Base-by-base conservation (phyloP, 164 flowering plant genomes). In the Piper betle region DNA sequence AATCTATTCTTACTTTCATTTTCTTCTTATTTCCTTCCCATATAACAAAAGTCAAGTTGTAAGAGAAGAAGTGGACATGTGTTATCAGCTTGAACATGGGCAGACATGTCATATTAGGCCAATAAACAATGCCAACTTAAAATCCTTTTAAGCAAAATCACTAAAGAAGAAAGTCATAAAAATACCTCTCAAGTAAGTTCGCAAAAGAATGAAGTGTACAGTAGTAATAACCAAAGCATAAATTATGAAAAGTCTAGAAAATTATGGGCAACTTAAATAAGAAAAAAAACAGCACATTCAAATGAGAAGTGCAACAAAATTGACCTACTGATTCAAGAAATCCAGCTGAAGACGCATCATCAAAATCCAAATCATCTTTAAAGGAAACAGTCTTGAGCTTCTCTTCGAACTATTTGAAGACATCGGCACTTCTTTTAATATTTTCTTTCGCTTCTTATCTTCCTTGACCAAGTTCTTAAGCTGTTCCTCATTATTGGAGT, bases 341-440 rank as follows among this genome's bases (percentile, higher is more conserved):
- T 67, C 98, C 98, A 16, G 84, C 74, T 70, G 97, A 86, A 33
- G 98, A 87, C 17, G 94, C 86, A 81, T 86, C 86, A 80, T 90
- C 99, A 81, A 90, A 93, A 72, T 86, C 96, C 68, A 53, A 73
- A 81, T 93, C 99, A 13, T 90, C 97, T 63, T 65, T 73, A 60
- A 78, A 73, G 57, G 92, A 75, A 66, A 84, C 85, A 48, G 65
- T 69, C 77, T 86, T 90, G 53, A 67, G 60, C 37, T 69, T 67
- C 69, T 86, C 87, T 52, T 78, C 53, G 55, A 10, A 55, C 65
- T 66, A 71, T 77, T 80, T 42, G 70, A 66, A n/a, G 72, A 58
- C 57, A 72, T 72, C 64, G 68, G 71, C 71, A 71, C 72, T 66
- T 77, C 73, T 73, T 80, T 82, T 54, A 62, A 62, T 73, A 68